These are phyloP conservation scores for Malbranchea cinnamomea DNA, from an alignment of 2,329 filamentous ascomycete species.

Conservation along the genomic window DNA sequence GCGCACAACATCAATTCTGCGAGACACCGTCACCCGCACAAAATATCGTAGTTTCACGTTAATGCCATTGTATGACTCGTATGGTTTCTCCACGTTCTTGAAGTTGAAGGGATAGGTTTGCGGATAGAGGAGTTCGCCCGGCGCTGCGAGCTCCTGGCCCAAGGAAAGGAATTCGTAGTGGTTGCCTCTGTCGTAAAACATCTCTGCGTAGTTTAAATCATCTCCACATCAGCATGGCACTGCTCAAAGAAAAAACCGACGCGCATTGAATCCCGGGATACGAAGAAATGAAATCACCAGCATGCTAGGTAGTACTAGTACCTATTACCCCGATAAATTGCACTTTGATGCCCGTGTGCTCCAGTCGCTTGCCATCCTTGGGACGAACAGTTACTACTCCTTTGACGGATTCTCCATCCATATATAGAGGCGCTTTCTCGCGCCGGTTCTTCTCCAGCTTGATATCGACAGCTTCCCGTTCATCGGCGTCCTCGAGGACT, in stretches of 20 bases:
- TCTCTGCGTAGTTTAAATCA: too few relatives aligned
- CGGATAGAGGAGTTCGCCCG: slow-evolving; percentile 93
- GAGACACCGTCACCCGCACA: slow-evolving; percentile 86
- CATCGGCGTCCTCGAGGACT: slow-evolving; percentile 87
- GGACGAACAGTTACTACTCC: slow-evolving; percentile 87
- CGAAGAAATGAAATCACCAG: slow-evolving; percentile 1
- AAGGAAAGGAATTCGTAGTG: slow-evolving; percentile 98
- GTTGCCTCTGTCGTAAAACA: slow-evolving; percentile 99
- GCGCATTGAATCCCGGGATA: slow-evolving; percentile 4
- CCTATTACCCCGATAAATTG: slow-evolving; percentile 98
- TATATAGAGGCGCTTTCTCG: slow-evolving; percentile 92
- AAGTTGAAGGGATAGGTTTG: slow-evolving; percentile 99
- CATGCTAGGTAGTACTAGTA: slow-evolving; percentile 26
- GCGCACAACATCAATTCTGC: slow-evolving; percentile 94
- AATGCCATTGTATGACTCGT: slow-evolving; percentile 99
- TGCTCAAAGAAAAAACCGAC: slow-evolving; percentile 2
- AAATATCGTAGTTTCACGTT: slow-evolving; percentile 99
- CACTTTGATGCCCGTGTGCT: slow-evolving; percentile 98
- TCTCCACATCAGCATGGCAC: background rate
- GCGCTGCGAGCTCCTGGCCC: slow-evolving; percentile 89
- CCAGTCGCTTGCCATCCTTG: slow-evolving; percentile 93
- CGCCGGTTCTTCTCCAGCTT: slow-evolving; percentile 97
- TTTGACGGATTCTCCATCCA: slow-evolving; percentile 97
- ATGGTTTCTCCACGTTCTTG: slow-evolving; percentile 99
- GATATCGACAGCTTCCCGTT: slow-evolving; percentile 88